Percentiles rank a stretch among this genome's conserved stretches.
Conservation (phyloP, 1,284 basidiomycete species). For the Apiotrichum mycotoxinovorans region DNA sequence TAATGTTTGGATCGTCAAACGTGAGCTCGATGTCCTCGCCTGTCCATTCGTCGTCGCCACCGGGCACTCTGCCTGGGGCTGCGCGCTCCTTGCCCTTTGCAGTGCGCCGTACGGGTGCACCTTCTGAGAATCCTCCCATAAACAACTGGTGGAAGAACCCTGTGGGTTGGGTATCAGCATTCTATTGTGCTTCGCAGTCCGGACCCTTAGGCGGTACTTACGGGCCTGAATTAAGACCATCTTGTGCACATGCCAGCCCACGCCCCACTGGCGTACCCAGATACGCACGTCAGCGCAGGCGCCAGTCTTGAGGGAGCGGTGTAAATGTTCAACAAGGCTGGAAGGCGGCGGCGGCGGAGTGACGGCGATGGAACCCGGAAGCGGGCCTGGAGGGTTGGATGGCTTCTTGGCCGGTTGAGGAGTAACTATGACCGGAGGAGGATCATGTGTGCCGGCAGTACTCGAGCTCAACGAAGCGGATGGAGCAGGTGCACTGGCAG, state of each 20-base stretch:
- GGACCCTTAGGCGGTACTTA: conserved; percentile 44
- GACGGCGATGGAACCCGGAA: conserved; percentile 18
- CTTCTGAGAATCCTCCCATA: conserved; percentile 69
- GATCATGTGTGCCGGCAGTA: neutral
- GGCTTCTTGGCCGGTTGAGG: conserved; percentile 12
- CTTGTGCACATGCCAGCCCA: conserved; percentile 71
- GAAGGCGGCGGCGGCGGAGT: conserved; percentile 22
- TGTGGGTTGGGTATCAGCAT: conserved; percentile 44
- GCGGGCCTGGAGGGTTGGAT: conserved; percentile 9
- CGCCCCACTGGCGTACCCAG: conserved; percentile 67
- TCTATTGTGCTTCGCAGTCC: neutral
- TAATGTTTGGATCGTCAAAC: conserved; percentile 82
- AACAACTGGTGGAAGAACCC: conserved; percentile 82
- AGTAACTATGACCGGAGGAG: neutral
- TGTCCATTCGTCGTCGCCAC: conserved; percentile 27
- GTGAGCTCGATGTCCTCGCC: conserved; percentile 60
- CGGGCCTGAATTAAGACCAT: conserved; percentile 81
- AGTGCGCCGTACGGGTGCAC: conserved; percentile 10
- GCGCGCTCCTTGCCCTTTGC: conserved; percentile 23
- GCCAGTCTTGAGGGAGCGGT: conserved; percentile 65
- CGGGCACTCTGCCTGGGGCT: neutral
- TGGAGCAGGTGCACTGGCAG: neutral
- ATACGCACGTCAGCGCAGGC: conserved; percentile 73
- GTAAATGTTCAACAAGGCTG: conserved; percentile 58
- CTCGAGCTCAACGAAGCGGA: neutral